A percentile compares a stretch with the other conserved stretches of the same genome.
phyloP scores from a whole-genome alignment of 768 basidiomycete genomes.

The Lactarius sp. region DNA sequence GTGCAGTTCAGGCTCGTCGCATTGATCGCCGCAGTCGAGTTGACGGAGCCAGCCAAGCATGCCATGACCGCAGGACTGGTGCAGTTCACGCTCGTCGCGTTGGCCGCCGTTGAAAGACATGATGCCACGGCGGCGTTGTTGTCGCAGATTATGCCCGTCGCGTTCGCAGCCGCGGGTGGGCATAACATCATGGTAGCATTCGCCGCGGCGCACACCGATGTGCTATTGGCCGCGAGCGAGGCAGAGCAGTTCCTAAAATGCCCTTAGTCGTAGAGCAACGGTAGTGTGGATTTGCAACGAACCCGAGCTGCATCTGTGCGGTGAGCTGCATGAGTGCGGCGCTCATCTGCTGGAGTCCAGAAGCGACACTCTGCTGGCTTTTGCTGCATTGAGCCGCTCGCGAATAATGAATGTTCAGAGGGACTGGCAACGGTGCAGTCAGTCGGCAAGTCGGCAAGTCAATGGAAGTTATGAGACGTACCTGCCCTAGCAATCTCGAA shows the following conservation, averaged over 20 bases:
- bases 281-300: not conserved
- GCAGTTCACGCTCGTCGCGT: not conserved
- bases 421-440: not conserved
- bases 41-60: not conserved
- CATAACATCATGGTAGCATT: not conserved
- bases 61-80: not conserved
- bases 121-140: not conserved
- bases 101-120: not conserved
- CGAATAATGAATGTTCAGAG: not conserved
- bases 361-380: not conserved
- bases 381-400: not conserved
- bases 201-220: not conserved
- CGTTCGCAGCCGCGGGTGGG: not conserved
- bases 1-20: not conserved
- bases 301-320: constrained; percentile 6
- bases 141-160: not conserved
- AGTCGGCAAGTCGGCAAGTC: not conserved
- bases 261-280: not conserved
- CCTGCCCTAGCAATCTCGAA: constrained; percentile 9
- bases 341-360: constrained; percentile 4
- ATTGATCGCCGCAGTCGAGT: not conserved
- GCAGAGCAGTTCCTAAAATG: not conserved
- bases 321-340: not conserved
- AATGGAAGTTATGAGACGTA: not conserved
- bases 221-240: not conserved